Base-by-base conservation (phyloP, 2,329 filamentous ascomycete genomes). In the Colletotrichum liaoningense region DNA sequence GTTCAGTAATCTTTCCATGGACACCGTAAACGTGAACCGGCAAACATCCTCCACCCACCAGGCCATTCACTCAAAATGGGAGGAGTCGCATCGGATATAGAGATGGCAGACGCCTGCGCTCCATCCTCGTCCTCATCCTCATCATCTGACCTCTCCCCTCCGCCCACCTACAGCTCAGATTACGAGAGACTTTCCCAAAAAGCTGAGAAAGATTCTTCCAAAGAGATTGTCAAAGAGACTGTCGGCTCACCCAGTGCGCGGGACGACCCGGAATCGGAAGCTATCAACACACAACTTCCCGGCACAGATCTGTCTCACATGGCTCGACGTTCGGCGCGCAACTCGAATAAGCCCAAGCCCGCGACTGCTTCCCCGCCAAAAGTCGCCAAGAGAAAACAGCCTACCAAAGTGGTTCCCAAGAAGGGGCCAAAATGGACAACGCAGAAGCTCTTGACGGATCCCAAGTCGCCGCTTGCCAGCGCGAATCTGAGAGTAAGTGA, bases 401-500 rank as follows among this genome's bases (percentile, higher is more conserved):
- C 68, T 24, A 59, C 77, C 11, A 80, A 74, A 42, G 77, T 76
- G 24, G n/a, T 71, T 3, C 63, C 70, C 7, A 79, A 77, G 67
- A 84, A 80, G 70, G 24, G 28, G 14, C 78, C 79, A 0, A 83
- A 80, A 75, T 85, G 83, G 83, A 78, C 79, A 28, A 74, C 79
- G 4, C 80, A 83, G 16, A 81, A 77, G 19, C 79, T 85, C 26
- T 75, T 84, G 22, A 81, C 78, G 11, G 79, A 84, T 58, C 74
- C 79, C 1, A 84, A 81, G 33, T 85, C 84, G 2, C 83, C 83
- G 30, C 75, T 85, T 1, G 83, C 82, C 19, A 79, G 76, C 19
- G 82, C 82, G 6, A 81, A 85, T 67, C 74, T 85, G 12, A 77
- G 83, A 65, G 84, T 84, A 63, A 68, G 79, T 77, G 16, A 33